A percentile compares a stretch with the other conserved stretches of the same genome.
These are phyloP conservation scores for Isochrysis galbana DNA, from an alignment of 78 protist species.

Conservation along the genomic window DNA sequence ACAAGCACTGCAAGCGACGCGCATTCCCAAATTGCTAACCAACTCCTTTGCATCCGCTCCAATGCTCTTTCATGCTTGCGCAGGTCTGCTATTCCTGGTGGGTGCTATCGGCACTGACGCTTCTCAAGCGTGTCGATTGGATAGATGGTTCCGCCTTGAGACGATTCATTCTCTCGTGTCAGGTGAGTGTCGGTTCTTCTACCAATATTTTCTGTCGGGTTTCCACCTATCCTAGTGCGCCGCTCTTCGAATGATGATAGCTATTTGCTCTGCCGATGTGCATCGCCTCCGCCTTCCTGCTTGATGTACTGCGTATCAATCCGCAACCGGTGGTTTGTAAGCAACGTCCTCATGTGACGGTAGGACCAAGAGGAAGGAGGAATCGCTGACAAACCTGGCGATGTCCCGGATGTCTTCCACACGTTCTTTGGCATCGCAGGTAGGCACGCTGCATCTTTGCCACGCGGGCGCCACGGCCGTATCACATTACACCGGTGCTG, in stretches of 20 bases:
- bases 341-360: too few relatives aligned
- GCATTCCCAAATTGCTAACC: neutral
- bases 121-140: slow-evolving; percentile 68
- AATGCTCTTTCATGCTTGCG: too few relatives aligned
- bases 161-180: slow-evolving; percentile 85
- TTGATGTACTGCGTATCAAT: too few relatives aligned
- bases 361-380: slow-evolving; percentile 97
- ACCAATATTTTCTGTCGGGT: neutral
- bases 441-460: neutral
- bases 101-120: slow-evolving; percentile 56
- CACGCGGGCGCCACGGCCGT: slow-evolving; percentile 78
- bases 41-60: too few relatives aligned
- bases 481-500: slow-evolving; percentile 32
- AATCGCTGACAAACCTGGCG: slow-evolving; percentile 94
- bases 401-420: slow-evolving; percentile 97
- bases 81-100: slow-evolving; percentile 99
- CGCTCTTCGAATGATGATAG: too few relatives aligned
- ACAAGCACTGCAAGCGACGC: too few relatives aligned
- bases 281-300: too few relatives aligned
- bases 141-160: slow-evolving; percentile 73
- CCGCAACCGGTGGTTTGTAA: too few relatives aligned
- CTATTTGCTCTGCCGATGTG: too few relatives aligned
- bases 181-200: too few relatives aligned
- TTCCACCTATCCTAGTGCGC: neutral
- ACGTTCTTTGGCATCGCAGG: slow-evolving; percentile 91